Base-by-base conservation (phyloP, 352 stramenopile species). In the Pythium dissotocum region DNA sequence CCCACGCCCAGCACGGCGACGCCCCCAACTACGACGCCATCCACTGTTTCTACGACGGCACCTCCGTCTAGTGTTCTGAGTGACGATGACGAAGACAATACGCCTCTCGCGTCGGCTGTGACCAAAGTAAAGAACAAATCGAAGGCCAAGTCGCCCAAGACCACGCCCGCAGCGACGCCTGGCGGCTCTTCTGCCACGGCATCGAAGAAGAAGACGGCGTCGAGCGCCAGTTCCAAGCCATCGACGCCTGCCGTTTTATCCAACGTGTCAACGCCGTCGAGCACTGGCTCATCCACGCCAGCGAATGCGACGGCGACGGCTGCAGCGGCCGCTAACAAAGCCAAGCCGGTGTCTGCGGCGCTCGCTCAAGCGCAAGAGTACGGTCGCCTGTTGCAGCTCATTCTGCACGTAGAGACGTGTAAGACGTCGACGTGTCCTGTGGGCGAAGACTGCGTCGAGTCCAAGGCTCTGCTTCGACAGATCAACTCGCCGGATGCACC, bases 331-430 rank as follows among this genome's bases (percentile, higher is more conserved):
- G 70, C 67, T 33, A 46, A 64, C 21, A 87, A 83, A 48, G 52
- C 65, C 2, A 77, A 75, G 33, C 54, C 62, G 18, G 42, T 52
- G n/a, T 42, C 52, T 32, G 51, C 40, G 0, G 56, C 60, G 30
- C 53, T 61, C 4, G 59, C 61, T 6, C 68, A 72, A 54, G 88
- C 85, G 2, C 76, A 89, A 59, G 86, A 96, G 58, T 96, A 94
- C 57, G 88, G 88, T 0, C 85, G 86, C n/a, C 42, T 96, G 51
- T 67, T 96, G 58, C 88, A 96, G 72, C 65, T 96, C 21, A 94
- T 96, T 72, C 62, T 96, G 30, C 88, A 96, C 67, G 86, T 94
- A 1, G 81, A 96, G 24, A 91, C 93, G 52, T 96, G 88, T 61
- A 93, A 75, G 40, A 77, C 71, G 2, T 75, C 73, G 6, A 59